Evolutionary conservation across 2,329 filamentous ascomycete species (phyloP).

Genomic region (Fusarium sp.): DNA sequence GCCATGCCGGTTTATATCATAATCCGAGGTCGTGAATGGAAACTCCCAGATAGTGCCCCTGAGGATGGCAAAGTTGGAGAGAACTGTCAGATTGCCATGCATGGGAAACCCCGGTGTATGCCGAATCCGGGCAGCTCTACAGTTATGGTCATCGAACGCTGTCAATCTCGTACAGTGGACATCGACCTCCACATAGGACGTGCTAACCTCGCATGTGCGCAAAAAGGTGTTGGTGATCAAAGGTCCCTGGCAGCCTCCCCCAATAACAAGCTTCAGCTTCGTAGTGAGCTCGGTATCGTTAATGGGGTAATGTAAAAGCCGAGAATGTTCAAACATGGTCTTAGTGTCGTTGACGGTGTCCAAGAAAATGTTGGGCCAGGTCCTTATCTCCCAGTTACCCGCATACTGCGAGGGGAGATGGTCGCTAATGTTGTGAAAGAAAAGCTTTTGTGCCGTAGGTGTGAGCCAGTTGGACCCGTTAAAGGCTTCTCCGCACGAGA

Average conservation of each 20-base stretch:
- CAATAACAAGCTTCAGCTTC: not conserved
- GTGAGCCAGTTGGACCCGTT: not conserved
- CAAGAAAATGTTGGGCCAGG: not conserved
- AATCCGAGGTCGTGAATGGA: not conserved
- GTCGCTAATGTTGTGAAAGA: not conserved
- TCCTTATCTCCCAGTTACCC: not conserved
- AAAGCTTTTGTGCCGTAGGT: not conserved
- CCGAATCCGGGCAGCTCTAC: not conserved
- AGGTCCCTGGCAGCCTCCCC: not conserved
- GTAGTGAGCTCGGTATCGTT: not conserved
- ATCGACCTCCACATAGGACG: slow-evolving; percentile 1
- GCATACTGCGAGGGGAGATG: not conserved
- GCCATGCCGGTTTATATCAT: not conserved
- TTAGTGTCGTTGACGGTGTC: not conserved
- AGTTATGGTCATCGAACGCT: not conserved
- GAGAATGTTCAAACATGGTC: not conserved
- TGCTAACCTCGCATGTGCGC: not conserved
- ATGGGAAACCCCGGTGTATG: not conserved
- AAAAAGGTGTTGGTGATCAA: not conserved
- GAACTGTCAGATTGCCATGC: not conserved
- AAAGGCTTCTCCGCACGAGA: not conserved
- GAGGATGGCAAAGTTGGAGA: not conserved
- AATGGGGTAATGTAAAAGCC: not conserved
- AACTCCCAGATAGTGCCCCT: fast-evolving
- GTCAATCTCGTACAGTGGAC: not conserved